Conservation (phyloP, 139 green algal species). For the Picochlorum sp. region DNA sequence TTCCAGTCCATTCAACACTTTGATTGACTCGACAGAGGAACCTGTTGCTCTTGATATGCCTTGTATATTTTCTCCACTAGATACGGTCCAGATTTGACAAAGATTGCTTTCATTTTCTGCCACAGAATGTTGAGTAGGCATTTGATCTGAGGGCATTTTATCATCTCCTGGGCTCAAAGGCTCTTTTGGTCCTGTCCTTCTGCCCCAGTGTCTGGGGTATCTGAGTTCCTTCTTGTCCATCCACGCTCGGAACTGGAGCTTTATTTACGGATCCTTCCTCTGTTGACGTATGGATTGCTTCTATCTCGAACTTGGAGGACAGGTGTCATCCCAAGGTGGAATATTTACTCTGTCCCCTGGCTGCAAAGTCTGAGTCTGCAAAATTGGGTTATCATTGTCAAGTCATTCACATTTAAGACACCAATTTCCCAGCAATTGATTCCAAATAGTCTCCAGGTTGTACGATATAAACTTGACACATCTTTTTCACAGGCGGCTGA, state of each 20-base stretch:
- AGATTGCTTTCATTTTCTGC: no score
- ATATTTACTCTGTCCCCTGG: conserved; percentile 16
- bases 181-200: not conserved
- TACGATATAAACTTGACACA: conserved; percentile 17
- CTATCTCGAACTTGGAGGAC: not conserved
- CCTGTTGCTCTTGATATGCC: not conserved
- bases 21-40: not conserved
- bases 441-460: conserved; percentile 15
- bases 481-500: not conserved
- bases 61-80: not conserved
- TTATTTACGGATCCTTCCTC: not conserved
- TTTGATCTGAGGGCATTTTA: no score
- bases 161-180: no score
- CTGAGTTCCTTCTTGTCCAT: not conserved
- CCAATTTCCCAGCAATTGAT: conserved; percentile 10
- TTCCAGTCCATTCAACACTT: not conserved
- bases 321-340: conserved; percentile 18
- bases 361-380: not conserved
- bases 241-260: not conserved
- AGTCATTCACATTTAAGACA: conserved; percentile 6
- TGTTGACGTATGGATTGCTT: not conserved
- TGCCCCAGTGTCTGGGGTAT: not conserved
- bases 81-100: not conserved
- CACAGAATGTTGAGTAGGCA: no score
- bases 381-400: conserved; percentile 9